Base-by-base conservation (phyloP, 768 basidiomycete genomes). In the Hygrocybe coccinea region DNA sequence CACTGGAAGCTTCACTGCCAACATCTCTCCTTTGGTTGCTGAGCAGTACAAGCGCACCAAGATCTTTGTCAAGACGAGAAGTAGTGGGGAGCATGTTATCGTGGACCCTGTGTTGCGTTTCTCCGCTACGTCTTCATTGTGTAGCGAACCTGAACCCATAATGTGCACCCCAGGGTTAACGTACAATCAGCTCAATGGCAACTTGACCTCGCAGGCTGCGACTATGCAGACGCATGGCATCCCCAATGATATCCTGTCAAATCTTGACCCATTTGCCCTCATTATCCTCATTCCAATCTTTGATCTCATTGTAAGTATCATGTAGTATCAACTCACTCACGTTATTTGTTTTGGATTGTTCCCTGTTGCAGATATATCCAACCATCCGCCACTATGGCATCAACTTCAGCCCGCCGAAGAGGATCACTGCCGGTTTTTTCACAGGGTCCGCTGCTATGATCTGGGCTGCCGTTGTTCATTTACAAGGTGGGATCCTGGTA, bases 101-200 rank as follows among this genome's bases (percentile, higher is more conserved):
- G 80, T 91, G 24, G 89, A 91, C 61, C 89, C 88, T 0, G 67
- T 71, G 3, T 59, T 87, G 55, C 37, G 64, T 59, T 67, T 65
- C 44, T 17, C 39, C 4, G 7, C 38, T 12, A 10, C 49, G 9
- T 19, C 33, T 11, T 7, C 4, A 12, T 17, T 29, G 49, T 2
- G 29, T n/a, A 52, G 22, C 24, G 59, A 29, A 51, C 73, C 75
- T 60, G 58, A 62, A 56, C 75, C 72, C 71, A 74, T 78, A 37
- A 74, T 75, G 12, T 75, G 79, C 11, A 22, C 12, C 35, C 14
- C 36, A 87, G 85, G 87, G 87, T 78, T 89, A 46, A 78, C 85
- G 0, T 89, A 89, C 69, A 87, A 85, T 65, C 88, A 91, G 64
- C 62, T 91, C 52, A 84, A 85, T 72, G 87, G 84, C 71, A 91